A percentile compares a stretch with the other conserved stretches of the same genome.
Evolutionary conservation across 2,329 filamentous ascomycete genomes (phyloP).

Genomic region (Alternaria alternata): DNA sequence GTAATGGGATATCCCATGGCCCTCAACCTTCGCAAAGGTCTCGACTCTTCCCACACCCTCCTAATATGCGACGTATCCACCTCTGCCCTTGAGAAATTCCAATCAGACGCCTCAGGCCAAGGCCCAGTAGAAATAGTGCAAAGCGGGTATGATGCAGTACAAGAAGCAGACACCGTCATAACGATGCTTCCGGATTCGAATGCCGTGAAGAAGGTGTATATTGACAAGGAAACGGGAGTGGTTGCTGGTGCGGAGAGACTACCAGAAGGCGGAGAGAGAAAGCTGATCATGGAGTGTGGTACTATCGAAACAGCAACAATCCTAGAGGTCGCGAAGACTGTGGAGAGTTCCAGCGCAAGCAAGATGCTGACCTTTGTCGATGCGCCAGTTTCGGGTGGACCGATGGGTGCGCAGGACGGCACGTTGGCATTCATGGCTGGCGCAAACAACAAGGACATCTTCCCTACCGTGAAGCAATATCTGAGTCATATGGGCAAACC

Average conservation of each 20-base stretch:
- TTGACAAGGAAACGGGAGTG: constrained; percentile 53
- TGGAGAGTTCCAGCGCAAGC: constrained; percentile 58
- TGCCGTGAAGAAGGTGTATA: constrained; percentile 52
- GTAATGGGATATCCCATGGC: constrained; percentile 57
- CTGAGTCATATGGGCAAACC: constrained; percentile 80
- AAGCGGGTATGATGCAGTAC: constrained; percentile 51
- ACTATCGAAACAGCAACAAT: constrained; percentile 95
- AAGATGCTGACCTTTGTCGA: constrained; percentile 80
- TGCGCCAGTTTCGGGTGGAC: constrained; percentile 93
- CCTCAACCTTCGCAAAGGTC: constrained; percentile 51
- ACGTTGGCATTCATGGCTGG: constrained; percentile 96
- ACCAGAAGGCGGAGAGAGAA: constrained; percentile 56
- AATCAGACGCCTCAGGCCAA: constrained; percentile 44
- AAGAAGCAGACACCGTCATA: constrained; percentile 52
- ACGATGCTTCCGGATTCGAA: constrained; percentile 53
- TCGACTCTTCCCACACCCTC: constrained; percentile 41
- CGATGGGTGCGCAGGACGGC: constrained; percentile 85
- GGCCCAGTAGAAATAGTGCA: constrained; percentile 49
- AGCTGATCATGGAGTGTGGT: constrained; percentile 92
- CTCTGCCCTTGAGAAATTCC: constrained; percentile 50
- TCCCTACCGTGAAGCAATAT: constrained; percentile 67
- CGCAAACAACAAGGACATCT: constrained; percentile 56
- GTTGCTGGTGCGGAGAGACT: constrained; percentile 50
- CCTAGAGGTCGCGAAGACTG: constrained; percentile 74
- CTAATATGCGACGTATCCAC: constrained; percentile 52